Evolutionary conservation across 495 filamentous ascomycete genomes (phyloP), one percentile per base, ranked within the genome.

Genomic region (Daldinia bambusicola): DNA sequence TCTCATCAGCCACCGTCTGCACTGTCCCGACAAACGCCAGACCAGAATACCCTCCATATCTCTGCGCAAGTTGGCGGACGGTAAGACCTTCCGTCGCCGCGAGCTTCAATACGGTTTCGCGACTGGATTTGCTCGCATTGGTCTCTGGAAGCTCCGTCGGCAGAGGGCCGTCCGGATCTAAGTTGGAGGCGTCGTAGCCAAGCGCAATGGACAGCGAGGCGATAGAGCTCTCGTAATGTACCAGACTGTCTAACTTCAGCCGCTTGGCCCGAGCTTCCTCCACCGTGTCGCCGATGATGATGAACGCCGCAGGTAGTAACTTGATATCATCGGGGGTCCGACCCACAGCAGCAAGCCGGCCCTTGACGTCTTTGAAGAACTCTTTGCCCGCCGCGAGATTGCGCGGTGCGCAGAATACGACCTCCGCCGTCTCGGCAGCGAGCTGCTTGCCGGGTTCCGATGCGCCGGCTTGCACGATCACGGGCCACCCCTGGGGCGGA

Each of bases 191-290:
- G 75, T 88, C 85, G 2, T 61, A 75, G 2, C 85, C 85, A 6
- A 88, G 77, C 4, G 75, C 64, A 30, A 86, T 78, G 2, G 83
- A 86, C 48, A 88, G 72, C 9, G 84, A 86, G n/a, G 84, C 84
- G 71, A 88, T 84, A 10, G 81, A 79, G 72, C 82, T 87, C 34
- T 88, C 85, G 37, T 87, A 86, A 65, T 88, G 83, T 10, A 88
- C 86, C 34, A 85, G 67, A 43, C 81, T 84, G 63, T 88, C 85
- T 31, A 88, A 67, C 63, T 80, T 74, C 1, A 86, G 74, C 12
- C 85, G 72, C 76, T 87, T 88, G 41, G 66, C 76, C 63, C 75
- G 74, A 6, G 86, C 85, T 26, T 86, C 85, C 62, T 86, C 79
- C 30, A 85, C 77, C 12, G 85, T 78, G 41, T 77, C 75, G 3